Conservation (phyloP, 768 basidiomycete species). For the Leccinum subgranulosum region DNA sequence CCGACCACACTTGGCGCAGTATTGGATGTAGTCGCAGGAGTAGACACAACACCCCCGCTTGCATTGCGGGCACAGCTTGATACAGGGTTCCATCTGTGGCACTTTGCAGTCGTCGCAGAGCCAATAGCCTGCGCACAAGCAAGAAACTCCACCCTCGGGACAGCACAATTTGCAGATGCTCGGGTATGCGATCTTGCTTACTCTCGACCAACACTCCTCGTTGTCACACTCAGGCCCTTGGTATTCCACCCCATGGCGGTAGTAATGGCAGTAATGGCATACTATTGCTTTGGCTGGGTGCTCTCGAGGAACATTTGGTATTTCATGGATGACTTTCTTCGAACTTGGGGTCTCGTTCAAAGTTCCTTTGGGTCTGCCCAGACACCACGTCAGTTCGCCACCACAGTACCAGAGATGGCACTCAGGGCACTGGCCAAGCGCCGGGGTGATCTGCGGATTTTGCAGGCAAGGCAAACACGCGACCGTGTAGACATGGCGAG, state of each 20-base stretch:
- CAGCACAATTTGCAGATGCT: not conserved
- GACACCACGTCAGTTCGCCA: not conserved
- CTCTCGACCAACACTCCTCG: conserved; percentile 6
- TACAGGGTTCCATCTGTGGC: not conserved
- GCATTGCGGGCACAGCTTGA: conserved; percentile 14
- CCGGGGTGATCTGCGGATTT: not conserved
- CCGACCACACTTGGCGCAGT: conserved; percentile 18
- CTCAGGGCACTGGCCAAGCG: not conserved
- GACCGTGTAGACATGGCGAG: not conserved
- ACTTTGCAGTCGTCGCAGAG: conserved; percentile 23
- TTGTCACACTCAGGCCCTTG: not conserved
- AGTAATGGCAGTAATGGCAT: not conserved
- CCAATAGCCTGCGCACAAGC: conserved; percentile 20
- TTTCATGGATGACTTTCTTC: not conserved
- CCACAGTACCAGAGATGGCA: not conserved
- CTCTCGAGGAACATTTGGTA: not conserved
- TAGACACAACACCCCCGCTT: not conserved
- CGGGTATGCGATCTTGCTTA: not conserved
- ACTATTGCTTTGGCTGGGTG: not conserved
- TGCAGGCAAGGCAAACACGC: not conserved
- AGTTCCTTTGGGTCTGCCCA: not conserved
- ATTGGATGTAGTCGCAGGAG: conserved; percentile 21
- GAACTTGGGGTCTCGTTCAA: not conserved
- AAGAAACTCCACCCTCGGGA: conserved; percentile 19
- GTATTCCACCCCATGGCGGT: not conserved